Base-by-base conservation (phyloP, 441 rosid genomes). In the Euphorbia corollata region DNA sequence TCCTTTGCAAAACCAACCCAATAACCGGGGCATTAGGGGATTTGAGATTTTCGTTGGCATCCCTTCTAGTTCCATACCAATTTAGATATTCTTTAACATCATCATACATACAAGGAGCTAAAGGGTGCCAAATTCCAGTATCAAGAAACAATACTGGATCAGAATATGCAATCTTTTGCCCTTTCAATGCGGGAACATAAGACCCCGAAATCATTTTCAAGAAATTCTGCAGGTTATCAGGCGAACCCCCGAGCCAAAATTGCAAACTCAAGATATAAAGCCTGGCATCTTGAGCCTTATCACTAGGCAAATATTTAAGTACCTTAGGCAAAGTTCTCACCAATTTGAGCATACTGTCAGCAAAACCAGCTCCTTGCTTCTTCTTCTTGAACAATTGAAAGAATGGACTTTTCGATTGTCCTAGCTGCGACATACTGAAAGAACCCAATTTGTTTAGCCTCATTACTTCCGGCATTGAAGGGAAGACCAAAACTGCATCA, bases 401-500 rank as follows among this genome's bases (percentile, higher is more conserved):
- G 57, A 94, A 91, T 1, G 98, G 98, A 70, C 94, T 86, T 75
- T 91, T 94, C 0, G 98, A 91, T n/a, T 94, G 99, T 16, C 98
- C 99, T 39, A 94, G 84, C 76, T 94, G 99, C 43, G 98, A 89
- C 99, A 94, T 91, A 27, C 92, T 89, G 65, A 94, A 94, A 54
- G 99, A 91, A 36, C 99, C 99, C 77, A 94, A 78, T 70, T 94
- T 94, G 84, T 91, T 94, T 0, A 94, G 82, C 77, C 97, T 88
- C 98, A 94, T 91, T 55, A 91, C 96, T 78, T 91, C 99, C 36
- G 99, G 99, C 99, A 94, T 94, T 45, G 97, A 94, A 74, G 99
- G 99, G 86, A 94, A 94, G 57, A 94, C 98, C 64, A 94, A 82
- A 63, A 94, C 99, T 5, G 99, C 96, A 65, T 94, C 92, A 64